phyloP scores from a whole-genome alignment of 306 rosid genomes.

The Begonia masoniana region DNA sequence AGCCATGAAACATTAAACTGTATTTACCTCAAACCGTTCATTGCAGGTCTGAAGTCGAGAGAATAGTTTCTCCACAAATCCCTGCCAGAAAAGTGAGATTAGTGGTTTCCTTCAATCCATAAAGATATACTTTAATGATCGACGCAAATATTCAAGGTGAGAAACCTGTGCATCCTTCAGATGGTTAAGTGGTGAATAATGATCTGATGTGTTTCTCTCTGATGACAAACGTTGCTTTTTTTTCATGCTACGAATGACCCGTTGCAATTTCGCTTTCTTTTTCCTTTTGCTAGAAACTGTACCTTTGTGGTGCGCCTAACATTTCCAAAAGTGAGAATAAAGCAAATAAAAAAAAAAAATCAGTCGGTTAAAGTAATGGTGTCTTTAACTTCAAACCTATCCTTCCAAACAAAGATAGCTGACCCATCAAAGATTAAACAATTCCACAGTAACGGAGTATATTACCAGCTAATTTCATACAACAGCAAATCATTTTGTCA shows the following conservation, averaged over 20 bases:
- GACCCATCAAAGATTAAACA: no score
- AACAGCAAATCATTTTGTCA: no score
- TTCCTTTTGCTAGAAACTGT: slow-evolving; percentile 79
- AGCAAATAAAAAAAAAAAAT: not conserved
- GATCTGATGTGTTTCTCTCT: slow-evolving; percentile 29
- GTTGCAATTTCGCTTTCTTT: slow-evolving; percentile 72
- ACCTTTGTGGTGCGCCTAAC: slow-evolving; percentile 80
- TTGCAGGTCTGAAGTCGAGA: slow-evolving; percentile 48
- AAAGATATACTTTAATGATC: not conserved
- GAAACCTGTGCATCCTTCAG: slow-evolving; percentile 78
- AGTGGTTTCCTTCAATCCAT: not conserved
- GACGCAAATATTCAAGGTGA: slow-evolving; percentile 3
- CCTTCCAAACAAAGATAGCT: no score
- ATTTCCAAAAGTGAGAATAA: slow-evolving; percentile 7
- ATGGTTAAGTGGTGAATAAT: slow-evolving; percentile 81
- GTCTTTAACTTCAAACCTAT: not conserved
- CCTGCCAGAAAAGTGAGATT: slow-evolving; percentile 32
- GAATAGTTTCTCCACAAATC: slow-evolving; percentile 77
- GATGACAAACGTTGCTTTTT: slow-evolving; percentile 57
- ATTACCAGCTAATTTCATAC: no score
- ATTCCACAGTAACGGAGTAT: no score
- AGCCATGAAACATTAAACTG: not conserved
- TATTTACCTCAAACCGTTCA: slow-evolving; percentile 68
- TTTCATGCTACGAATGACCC: slow-evolving; percentile 66
- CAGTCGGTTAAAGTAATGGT: not conserved